Evolutionary conservation across 2,329 filamentous ascomycete species (phyloP).

Genomic region (Sporothrix phasma): DNA sequence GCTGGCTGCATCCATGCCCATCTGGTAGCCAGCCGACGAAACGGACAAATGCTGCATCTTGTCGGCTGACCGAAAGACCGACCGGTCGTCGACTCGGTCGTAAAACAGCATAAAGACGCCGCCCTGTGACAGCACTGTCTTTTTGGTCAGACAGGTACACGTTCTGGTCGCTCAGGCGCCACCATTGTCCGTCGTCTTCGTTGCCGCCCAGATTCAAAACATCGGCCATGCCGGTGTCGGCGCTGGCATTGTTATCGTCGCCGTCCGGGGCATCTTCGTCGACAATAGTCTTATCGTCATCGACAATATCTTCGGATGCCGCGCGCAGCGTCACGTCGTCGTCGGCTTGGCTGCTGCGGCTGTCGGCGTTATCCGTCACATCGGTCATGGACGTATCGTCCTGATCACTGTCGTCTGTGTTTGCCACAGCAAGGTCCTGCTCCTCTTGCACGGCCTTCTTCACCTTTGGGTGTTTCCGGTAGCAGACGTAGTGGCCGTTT

Average conservation of each 20-base stretch:
- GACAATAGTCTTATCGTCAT: neutral
- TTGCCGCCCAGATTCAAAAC: slow-evolving; percentile 15
- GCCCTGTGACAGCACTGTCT: slow-evolving; percentile 61
- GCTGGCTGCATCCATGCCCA: neutral
- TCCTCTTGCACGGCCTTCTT: slow-evolving; percentile 7
- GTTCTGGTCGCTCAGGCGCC: slow-evolving; percentile 81
- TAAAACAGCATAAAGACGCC: slow-evolving; percentile 98
- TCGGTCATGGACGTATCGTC: neutral
- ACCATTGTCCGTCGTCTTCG: slow-evolving; percentile 55
- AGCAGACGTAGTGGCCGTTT: slow-evolving; percentile 92
- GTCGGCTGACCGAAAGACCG: slow-evolving; percentile 29
- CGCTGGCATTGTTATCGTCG: neutral
- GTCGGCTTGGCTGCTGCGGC: neutral
- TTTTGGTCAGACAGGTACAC: slow-evolving; percentile 65
- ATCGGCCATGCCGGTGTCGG: neutral
- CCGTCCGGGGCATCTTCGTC: neutral
- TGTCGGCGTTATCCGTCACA: neutral
- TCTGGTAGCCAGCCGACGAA: neutral
- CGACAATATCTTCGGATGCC: neutral
- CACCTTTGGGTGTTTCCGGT: slow-evolving; percentile 54
- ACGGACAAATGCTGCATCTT: neutral
- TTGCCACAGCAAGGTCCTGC: neutral
- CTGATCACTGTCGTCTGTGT: neutral
- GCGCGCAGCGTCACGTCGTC: slow-evolving; percentile 6
- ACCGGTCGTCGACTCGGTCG: slow-evolving; percentile 54